Base-by-base conservation (phyloP, 2,329 filamentous ascomycete species). In the Pleoardoris graminearum region DNA sequence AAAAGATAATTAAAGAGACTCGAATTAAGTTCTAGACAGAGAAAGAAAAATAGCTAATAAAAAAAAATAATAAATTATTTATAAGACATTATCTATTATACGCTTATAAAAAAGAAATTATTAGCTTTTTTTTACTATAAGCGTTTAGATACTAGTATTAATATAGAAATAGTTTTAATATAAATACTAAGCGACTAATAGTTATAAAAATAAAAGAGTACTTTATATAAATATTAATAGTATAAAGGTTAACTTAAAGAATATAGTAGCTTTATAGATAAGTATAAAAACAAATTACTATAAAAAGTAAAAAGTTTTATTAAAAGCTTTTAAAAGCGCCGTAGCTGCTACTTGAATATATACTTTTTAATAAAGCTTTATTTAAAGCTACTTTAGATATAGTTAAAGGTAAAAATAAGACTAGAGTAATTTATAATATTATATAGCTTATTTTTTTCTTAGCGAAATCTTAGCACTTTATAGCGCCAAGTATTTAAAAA, bases 321-420 rank as follows among this genome's bases (percentile, higher is more conserved):
- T 27, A 55, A 49, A 51, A 33, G 42, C 60, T 62, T 27, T 48
- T 60, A 22, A 53, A 49, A 27, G 30, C 27, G 37, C 30, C 41
- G 33, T 51, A 60, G 36, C 35, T 42, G 27, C 32, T 33, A 25
- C 60, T 56, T 16, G 23, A 58, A 52, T 11, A 61, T 52, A 58
- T 53, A 29, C 39, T 60, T 17, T 60, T 62, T 35, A 46, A 61
- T 21, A 51, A 62, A 44, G 43, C 53, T 17, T 36, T 76, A 5
- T 77, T 79, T 48, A 53, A 72, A 11, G 37, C 48, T 30, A 66
- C 71, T 23, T 77, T 66, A 50, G 16, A 61, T 25, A 74, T 54
- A 14, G 45, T 77, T 17, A 48, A 62, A 23, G 55, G 62, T 17
- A 68, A 46, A 36, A 63, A 61, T 37, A 48, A 58, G 57, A 56